phyloP scores from a whole-genome alignment of 2,329 filamentous ascomycete genomes.

The Cladophialophora immunda region DNA sequence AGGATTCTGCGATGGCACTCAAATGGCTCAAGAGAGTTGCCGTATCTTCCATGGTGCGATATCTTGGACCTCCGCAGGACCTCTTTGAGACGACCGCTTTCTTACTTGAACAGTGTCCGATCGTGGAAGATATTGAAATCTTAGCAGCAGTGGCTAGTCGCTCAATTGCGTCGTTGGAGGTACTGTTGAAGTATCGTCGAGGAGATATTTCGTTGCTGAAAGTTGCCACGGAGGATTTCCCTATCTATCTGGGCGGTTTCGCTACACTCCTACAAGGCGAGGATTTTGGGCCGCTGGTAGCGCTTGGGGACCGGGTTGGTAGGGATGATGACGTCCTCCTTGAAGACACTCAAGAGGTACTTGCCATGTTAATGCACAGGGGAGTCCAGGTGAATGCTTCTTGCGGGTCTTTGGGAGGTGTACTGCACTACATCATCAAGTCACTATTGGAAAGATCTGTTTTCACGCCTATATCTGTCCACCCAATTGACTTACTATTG shows the following conservation, averaged over 20 bases:
- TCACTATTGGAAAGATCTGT: too few relatives aligned
- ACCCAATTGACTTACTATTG: not conserved
- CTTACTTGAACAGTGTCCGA: not conserved
- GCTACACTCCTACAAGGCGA: not conserved
- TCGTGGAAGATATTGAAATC: not conserved
- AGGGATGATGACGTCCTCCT: too few relatives aligned
- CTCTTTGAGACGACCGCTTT: not conserved
- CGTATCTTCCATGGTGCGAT: not conserved
- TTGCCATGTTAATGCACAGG: not conserved
- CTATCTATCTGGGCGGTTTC: not conserved
- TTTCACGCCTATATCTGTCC: too few relatives aligned
- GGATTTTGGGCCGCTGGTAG: not conserved
- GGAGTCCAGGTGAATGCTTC: not conserved
- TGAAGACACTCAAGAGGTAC: not conserved
- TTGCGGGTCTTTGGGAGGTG: not conserved
- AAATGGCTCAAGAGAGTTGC: not conserved
- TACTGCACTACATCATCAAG: not conserved
- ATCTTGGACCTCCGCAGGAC: not conserved
- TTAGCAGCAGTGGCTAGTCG: not conserved
- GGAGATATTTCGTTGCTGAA: not conserved
- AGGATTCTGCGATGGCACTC: not conserved
- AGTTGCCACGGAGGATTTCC: not conserved
- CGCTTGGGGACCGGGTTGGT: too few relatives aligned
- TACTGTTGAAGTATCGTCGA: not conserved
- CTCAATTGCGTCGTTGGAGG: not conserved